These are phyloP conservation scores for Mastigamoeba balamuthi DNA, from an alignment of 78 protist genomes.

Conservation along the genomic window DNA sequence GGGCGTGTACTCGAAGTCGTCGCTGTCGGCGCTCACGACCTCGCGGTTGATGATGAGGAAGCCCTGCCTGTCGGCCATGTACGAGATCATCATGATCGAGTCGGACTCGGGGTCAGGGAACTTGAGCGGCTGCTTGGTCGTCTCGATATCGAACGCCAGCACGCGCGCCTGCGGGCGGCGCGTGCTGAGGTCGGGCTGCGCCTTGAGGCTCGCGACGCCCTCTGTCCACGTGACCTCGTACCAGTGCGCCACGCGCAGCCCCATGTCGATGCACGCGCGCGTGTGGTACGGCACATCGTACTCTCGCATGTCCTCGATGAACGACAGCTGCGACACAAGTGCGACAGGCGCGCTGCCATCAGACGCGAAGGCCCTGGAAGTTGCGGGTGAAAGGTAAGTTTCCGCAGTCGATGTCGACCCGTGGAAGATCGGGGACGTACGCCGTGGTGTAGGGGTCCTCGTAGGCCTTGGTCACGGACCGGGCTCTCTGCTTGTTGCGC, in stretches of 20 bases:
- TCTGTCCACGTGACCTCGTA: constrained; percentile 18
- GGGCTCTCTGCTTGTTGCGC: not conserved
- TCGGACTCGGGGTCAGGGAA: constrained; percentile 87
- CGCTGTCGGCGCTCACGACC: constrained; percentile 84
- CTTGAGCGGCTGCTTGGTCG: constrained; percentile 88
- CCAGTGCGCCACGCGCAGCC: constrained; percentile 53
- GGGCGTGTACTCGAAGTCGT: constrained; percentile 93
- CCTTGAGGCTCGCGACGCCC: not conserved
- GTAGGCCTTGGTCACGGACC: constrained; percentile 13
- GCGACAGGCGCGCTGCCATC: not conserved
- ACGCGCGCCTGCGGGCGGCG: constrained; percentile 76
- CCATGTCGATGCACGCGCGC: constrained; percentile 86
- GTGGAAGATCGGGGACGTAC: not conserved
- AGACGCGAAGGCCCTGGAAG: not conserved
- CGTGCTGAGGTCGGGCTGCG: constrained; percentile 2
- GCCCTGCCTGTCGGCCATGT: constrained; percentile 89
- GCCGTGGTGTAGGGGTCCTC: constrained; percentile 9
- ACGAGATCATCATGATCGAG: constrained; percentile 96
- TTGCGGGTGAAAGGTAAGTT: not conserved
- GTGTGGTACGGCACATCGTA: constrained; percentile 93
- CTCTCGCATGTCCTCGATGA: constrained; percentile 77
- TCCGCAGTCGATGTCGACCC: not conserved
- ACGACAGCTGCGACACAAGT: constrained; percentile 25
- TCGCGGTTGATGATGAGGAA: constrained; percentile 91
- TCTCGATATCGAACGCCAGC: constrained; percentile 98